A percentile compares a stretch with the other conserved stretches of the same genome.
phyloP scores from a whole-genome alignment of 176 grass and related monocot species.

The Secale cereale region DNA sequence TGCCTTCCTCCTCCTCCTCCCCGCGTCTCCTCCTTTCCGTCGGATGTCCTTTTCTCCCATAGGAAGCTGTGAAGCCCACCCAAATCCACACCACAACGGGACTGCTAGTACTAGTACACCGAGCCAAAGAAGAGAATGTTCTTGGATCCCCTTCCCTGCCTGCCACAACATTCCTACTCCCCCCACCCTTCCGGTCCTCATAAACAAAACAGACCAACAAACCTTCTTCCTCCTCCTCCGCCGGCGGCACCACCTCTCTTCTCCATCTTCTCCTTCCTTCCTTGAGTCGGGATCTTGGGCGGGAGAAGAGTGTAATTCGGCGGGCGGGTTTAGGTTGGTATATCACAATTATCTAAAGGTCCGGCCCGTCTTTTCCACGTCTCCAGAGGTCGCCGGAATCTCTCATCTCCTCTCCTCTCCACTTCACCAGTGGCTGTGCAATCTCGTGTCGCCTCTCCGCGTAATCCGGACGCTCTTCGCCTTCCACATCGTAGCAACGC shows the following conservation, averaged over 20 bases:
- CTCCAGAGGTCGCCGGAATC: neutral
- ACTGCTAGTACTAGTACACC: neutral
- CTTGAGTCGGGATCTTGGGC: neutral
- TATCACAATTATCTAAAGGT: neutral
- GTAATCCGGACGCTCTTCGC: conserved; percentile 45
- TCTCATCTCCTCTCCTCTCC: too few relatives aligned
- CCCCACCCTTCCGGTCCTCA: neutral
- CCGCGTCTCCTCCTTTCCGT: neutral
- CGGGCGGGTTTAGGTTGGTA: neutral
- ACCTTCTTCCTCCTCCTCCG: neutral
- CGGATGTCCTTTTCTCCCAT: conserved; percentile 7
- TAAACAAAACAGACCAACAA: conserved; percentile 28
- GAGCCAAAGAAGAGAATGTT: conserved; percentile 37
- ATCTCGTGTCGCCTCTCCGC: conserved; percentile 53
- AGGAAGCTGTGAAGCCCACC: conserved; percentile 18
- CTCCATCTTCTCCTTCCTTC: neutral
- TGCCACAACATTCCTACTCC: conserved; percentile 36
- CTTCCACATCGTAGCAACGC: conserved; percentile 20
- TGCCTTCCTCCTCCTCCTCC: neutral
- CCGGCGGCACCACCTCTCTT: neutral
- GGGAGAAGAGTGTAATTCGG: neutral
- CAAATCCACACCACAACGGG: neutral
- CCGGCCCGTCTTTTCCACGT: neutral
- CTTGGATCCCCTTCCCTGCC: conserved; percentile 27
- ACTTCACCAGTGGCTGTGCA: conserved; percentile 32